Percentiles rank a stretch among this genome's conserved stretches.
Evolutionary conservation across 768 basidiomycete species (phyloP).

Genomic region (Boletus subcaerulescens): DNA sequence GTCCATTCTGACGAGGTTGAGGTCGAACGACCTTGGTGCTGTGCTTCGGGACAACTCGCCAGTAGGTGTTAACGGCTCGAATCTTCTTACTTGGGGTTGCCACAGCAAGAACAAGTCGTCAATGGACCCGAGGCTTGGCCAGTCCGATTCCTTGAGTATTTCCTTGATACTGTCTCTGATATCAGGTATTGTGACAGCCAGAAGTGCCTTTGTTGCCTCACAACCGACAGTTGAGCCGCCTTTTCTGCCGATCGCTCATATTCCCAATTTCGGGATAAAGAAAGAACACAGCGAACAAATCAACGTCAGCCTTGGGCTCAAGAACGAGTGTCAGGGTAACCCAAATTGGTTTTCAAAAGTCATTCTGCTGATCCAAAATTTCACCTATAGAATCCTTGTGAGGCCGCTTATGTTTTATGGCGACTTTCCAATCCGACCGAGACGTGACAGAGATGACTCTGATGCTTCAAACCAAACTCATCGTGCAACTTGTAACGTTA

Average conservation of each 20-base stretch:
- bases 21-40: not conserved
- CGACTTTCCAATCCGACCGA: not conserved
- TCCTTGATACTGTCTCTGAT: not conserved
- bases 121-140: not conserved
- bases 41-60: constrained; percentile 1
- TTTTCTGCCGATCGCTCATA: not conserved
- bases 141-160: not conserved
- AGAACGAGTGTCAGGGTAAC: not conserved
- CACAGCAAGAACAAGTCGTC: not conserved
- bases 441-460: not conserved
- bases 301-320: not conserved
- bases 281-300: not conserved
- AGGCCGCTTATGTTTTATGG: not conserved
- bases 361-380: not conserved
- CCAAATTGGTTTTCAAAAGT: not conserved
- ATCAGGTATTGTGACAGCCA: not conserved
- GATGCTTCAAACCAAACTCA: not conserved
- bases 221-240: not conserved
- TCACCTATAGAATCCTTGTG: not conserved
- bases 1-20: constrained; percentile 6
- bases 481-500: not conserved
- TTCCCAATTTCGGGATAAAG: not conserved
- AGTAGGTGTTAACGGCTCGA: not conserved
- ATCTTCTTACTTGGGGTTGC: constrained; percentile 8
- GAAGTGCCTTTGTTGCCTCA: constrained; percentile 1